A percentile compares a stretch with the other conserved stretches of the same genome.
Conservation (phyloP, 179 eudicot genomes). For the Carnegiea gigantea region DNA sequence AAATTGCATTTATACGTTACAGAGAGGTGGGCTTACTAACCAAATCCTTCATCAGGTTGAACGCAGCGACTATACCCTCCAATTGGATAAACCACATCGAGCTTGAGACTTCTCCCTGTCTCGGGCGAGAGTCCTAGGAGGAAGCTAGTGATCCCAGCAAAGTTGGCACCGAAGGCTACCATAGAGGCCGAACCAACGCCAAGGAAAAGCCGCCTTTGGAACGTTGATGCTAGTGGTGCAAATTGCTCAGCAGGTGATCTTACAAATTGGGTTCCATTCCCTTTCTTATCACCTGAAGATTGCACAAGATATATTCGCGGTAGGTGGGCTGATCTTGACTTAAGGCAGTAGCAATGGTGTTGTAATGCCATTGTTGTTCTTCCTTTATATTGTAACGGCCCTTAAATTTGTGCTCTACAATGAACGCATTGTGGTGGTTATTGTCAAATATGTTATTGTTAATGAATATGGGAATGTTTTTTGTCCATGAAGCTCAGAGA, state of each 20-base stretch:
- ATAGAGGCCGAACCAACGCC: constrained; percentile 77
- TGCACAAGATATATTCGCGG: constrained; percentile 34
- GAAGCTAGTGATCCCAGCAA: constrained; percentile 75
- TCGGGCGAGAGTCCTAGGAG: constrained; percentile 75
- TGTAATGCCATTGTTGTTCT: constrained; percentile 39
- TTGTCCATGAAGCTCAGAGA: not conserved
- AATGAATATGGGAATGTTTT: not conserved
- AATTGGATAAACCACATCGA: constrained; percentile 85
- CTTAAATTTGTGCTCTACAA: not conserved
- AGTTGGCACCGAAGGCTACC: constrained; percentile 84
- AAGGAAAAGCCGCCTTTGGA: constrained; percentile 58
- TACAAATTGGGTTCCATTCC: constrained; percentile 9
- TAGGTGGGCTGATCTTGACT: constrained; percentile 4
- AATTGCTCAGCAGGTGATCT: constrained; percentile 61
- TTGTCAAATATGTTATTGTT: not conserved
- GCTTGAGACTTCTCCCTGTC: constrained; percentile 62
- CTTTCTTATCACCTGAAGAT: constrained; percentile 45
- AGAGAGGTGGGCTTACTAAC: constrained; percentile 35
- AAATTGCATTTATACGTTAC: not conserved
- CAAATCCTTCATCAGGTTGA: constrained; percentile 70
- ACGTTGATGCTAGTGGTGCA: constrained; percentile 50
- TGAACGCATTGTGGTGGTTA: no score
- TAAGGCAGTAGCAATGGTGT: constrained; percentile 19
- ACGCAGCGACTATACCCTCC: constrained; percentile 68
- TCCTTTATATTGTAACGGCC: no score